Conservation (phyloP, 179 eudicot genomes). For the Beta macrorhiza region DNA sequence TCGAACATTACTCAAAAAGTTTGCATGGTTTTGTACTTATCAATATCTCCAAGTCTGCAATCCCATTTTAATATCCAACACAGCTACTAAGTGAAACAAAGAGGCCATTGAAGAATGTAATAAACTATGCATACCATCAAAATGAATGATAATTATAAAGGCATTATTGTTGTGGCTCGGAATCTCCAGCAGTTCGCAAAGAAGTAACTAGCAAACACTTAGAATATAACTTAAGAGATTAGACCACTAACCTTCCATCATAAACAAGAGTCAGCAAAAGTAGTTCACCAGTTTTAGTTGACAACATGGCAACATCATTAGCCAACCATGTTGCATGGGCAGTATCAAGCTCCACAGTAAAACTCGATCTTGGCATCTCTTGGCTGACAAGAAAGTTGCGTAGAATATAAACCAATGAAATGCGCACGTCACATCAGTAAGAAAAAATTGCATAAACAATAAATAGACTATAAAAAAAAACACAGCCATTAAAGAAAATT, state of each 20-base stretch:
- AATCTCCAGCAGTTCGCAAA: not conserved
- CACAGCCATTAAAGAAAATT: not conserved
- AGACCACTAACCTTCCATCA: conserved; percentile 81
- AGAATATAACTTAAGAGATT: conserved; percentile 1
- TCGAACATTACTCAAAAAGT: not conserved
- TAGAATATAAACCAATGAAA: conserved; percentile 4
- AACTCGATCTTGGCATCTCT: conserved; percentile 78
- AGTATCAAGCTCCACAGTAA: conserved; percentile 90
- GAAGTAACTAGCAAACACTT: not conserved
- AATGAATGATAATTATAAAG: not conserved
- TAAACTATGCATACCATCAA: not conserved
- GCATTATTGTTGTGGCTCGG: not conserved
- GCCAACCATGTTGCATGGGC: conserved; percentile 96
- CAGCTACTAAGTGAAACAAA: not conserved
- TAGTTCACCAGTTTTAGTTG: conserved; percentile 90
- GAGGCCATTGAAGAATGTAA: not conserved
- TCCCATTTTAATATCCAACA: not conserved
- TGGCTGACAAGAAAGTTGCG: conserved; percentile 45
- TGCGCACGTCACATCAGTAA: not conserved
- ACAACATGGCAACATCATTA: conserved; percentile 86
- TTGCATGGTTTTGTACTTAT: not conserved
- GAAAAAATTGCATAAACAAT: conserved; percentile 4
- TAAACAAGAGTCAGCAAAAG: conserved; percentile 81
- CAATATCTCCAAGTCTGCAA: not conserved
- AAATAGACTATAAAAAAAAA: not conserved